phyloP scores from a whole-genome alignment of 1,284 basidiomycete genomes.

The Malassezia arunalokei region DNA sequence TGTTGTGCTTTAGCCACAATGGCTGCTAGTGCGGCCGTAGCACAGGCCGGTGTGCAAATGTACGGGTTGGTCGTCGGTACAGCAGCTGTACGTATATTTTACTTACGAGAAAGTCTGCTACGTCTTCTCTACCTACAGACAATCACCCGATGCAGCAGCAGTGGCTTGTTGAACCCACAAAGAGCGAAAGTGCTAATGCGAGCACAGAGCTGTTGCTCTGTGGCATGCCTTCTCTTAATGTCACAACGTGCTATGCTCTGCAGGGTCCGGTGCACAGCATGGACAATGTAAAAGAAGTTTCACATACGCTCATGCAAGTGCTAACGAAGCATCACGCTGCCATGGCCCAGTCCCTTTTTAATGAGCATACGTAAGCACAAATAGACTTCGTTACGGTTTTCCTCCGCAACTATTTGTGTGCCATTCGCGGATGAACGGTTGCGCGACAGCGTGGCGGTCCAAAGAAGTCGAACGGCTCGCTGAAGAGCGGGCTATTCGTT shows the following conservation, averaged over 20 bases:
- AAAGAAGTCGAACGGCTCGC: background rate
- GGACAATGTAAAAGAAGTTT: background rate
- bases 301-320: background rate
- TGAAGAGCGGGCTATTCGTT: constrained; percentile 1
- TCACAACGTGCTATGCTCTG: constrained; percentile 12
- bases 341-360: constrained; percentile 7
- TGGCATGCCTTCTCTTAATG: constrained; percentile 5
- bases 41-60: constrained; percentile 77
- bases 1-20: constrained; percentile 53
- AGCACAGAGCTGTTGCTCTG: constrained; percentile 5
- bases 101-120: constrained; percentile 1
- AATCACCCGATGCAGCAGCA: background rate
- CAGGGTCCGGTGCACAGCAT: constrained; percentile 5
- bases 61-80: constrained; percentile 57
- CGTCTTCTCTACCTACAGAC: constrained; percentile 1
- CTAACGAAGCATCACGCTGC: constrained; percentile 1
- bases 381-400: background rate
- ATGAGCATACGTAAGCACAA: background rate
- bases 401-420: background rate
- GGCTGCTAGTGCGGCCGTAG: constrained; percentile 78
- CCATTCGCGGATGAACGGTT: background rate
- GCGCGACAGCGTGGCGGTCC: background rate
- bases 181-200: constrained; percentile 4
- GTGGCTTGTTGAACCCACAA: constrained; percentile 14
- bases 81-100: constrained; percentile 3